Percentiles rank a stretch among this genome's conserved stretches.
Evolutionary conservation across 2,329 filamentous ascomycete genomes (phyloP).

Genomic region (Pseudogymnoascus sp.): DNA sequence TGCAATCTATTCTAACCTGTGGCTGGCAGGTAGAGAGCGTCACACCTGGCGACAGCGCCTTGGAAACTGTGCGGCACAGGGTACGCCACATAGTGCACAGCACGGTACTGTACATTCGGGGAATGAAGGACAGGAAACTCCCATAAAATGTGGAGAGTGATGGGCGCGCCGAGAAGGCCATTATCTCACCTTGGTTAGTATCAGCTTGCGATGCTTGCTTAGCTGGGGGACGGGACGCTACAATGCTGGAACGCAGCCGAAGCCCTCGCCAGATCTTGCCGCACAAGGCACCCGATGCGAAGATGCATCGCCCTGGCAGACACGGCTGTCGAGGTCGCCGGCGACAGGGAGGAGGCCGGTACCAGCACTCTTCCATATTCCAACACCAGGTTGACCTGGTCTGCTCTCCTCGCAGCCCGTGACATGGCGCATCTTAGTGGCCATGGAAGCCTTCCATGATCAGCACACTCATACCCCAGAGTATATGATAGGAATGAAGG

Average conservation of each 20-base stretch:
- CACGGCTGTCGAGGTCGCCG: not conserved
- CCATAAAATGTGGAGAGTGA: not conserved
- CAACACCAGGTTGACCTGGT: not conserved
- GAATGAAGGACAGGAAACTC: not conserved
- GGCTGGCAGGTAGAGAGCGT: not conserved
- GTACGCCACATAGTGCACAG: not conserved
- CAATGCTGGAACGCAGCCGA: not conserved
- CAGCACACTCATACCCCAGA: not conserved
- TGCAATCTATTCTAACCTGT: not conserved
- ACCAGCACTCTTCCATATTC: not conserved
- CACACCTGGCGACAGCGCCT: not conserved
- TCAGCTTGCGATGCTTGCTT: not conserved
- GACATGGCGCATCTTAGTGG: not conserved
- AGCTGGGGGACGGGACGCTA: not conserved
- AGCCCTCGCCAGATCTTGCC: not conserved
- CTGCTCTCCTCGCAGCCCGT: not conserved
- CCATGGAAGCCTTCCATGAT: constrained; percentile 2
- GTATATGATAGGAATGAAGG: not conserved
- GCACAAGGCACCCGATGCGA: not conserved
- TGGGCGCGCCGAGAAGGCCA: not conserved
- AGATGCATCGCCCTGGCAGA: constrained; percentile 1
- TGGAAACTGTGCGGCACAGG: not conserved
- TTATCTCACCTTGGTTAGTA: not conserved
- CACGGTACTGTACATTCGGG: not conserved
- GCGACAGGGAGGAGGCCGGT: not conserved